Percentiles rank a stretch among this genome's conserved stretches.
These are phyloP conservation scores for Lumnitzera racemosa DNA, from an alignment of 345 rosid species.

Conservation along the genomic window DNA sequence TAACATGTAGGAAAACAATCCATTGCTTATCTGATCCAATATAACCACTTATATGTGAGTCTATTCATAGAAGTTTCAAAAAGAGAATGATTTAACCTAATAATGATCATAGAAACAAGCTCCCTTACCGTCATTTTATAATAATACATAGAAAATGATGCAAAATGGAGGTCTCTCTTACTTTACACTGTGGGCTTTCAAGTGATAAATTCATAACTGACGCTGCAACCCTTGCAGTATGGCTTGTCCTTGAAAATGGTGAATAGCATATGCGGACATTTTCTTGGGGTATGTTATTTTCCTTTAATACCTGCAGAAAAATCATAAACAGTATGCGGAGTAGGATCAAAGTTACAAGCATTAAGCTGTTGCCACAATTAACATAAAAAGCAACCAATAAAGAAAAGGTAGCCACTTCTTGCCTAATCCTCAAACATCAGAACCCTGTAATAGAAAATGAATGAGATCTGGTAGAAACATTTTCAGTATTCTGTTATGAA, in stretches of 20 bases:
- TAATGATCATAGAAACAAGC: too few species aligned
- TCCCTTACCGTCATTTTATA: background rate
- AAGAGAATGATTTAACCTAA: background rate
- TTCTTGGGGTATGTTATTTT: slow-evolving; percentile 39
- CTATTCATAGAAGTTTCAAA: background rate
- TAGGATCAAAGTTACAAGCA: too few species aligned
- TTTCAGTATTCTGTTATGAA: too few species aligned
- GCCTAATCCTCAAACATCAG: too few species aligned
- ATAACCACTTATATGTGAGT: background rate
- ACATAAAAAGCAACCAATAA: too few species aligned
- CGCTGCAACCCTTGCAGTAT: slow-evolving; percentile 71
- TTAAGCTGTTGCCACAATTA: too few species aligned
- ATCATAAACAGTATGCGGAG: background rate
- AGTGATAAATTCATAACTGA: slow-evolving; percentile 54
- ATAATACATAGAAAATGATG: background rate
- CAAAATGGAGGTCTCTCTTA: slow-evolving; percentile 5
- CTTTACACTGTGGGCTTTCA: slow-evolving; percentile 75
- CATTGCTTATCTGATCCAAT: too few species aligned
- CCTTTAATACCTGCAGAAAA: slow-evolving; percentile 58
- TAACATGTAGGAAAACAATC: too few species aligned
- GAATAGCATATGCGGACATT: slow-evolving; percentile 84
- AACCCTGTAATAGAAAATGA: too few species aligned
- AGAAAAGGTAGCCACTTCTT: too few species aligned
- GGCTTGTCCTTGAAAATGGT: slow-evolving; percentile 79
- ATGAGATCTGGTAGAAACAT: too few species aligned